These are phyloP conservation scores for Phytophthora pluvialis DNA, from an alignment of 352 stramenopile species.

Conservation along the genomic window DNA sequence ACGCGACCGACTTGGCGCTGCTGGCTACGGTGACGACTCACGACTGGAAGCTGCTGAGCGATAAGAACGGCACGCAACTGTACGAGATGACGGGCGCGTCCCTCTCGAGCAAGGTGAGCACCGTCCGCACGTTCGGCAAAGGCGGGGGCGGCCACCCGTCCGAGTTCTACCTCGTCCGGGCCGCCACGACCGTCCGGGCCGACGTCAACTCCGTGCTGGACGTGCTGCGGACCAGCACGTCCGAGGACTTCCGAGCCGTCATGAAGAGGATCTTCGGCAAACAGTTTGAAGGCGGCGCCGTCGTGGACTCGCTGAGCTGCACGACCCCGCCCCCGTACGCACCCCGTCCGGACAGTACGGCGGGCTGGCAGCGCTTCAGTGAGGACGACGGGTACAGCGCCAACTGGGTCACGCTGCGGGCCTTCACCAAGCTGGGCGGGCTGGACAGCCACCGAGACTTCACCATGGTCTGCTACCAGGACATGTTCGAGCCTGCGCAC, in stretches of 20 bases:
- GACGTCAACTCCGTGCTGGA: constrained; percentile 52
- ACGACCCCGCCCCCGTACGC: constrained; percentile 47
- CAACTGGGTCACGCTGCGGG: constrained; percentile 59
- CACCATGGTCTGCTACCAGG: constrained; percentile 70
- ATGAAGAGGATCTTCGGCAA: constrained; percentile 70
- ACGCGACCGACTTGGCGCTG: constrained; percentile 57
- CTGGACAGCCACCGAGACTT: constrained; percentile 57
- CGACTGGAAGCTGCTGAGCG: constrained; percentile 60
- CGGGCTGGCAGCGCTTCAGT: constrained; percentile 40
- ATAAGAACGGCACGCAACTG: constrained; percentile 52
- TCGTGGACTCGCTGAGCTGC: constrained; percentile 58
- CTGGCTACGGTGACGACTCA: constrained; percentile 41
- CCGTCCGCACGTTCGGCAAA: constrained; percentile 43
- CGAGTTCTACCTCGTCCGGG: constrained; percentile 68
- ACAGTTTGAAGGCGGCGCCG: constrained; percentile 48
- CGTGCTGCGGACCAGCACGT: constrained; percentile 41
- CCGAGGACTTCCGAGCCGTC: constrained; percentile 42
- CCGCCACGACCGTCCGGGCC: constrained; percentile 48
- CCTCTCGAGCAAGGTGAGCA: constrained; percentile 46
- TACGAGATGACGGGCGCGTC: constrained; percentile 64
- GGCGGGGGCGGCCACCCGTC: constrained; percentile 47
- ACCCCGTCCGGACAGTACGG: constrained; percentile 4
- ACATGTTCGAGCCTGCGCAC: constrained; percentile 55
- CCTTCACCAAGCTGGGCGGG: constrained; percentile 39
- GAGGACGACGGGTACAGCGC: constrained; percentile 66